A percentile compares a stretch with the other conserved stretches of the same genome.
Evolutionary conservation across 345 rosid species (phyloP).

Genomic region (Citrus glauca): DNA sequence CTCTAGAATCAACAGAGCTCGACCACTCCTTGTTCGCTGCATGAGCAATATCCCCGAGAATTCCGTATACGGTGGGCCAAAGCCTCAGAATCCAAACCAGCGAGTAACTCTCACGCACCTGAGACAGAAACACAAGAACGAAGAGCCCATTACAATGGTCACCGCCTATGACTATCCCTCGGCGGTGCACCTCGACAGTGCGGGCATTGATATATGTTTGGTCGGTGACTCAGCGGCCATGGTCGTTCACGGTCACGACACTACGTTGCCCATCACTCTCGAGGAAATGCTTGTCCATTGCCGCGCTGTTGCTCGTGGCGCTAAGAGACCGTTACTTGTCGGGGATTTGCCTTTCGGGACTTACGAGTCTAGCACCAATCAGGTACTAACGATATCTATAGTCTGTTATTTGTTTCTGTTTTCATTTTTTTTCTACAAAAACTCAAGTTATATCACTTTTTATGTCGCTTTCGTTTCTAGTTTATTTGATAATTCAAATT

Average conservation of each 20-base stretch:
- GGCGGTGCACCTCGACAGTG: constrained; percentile 75
- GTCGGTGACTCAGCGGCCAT: constrained; percentile 95
- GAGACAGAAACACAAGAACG: constrained; percentile 58
- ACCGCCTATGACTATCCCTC: constrained; percentile 91
- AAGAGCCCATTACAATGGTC: constrained; percentile 70
- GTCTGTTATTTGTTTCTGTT: background rate
- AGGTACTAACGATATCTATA: constrained; percentile 32
- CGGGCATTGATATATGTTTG: constrained; percentile 78
- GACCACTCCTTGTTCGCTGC: constrained; percentile 28
- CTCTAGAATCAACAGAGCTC: background rate
- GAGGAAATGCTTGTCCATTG: constrained; percentile 95
- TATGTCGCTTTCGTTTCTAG: background rate
- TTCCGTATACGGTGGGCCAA: constrained; percentile 81
- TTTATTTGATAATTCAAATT: too few relatives aligned
- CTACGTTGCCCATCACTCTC: constrained; percentile 84
- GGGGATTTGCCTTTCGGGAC: constrained; percentile 93
- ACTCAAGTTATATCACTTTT: too few relatives aligned
- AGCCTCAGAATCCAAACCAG: constrained; percentile 50
- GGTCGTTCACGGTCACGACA: constrained; percentile 96
- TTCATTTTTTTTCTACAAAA: too few relatives aligned
- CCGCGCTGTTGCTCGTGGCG: constrained; percentile 88
- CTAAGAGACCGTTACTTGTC: constrained; percentile 69
- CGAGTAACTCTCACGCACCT: constrained; percentile 61
- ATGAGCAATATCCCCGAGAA: constrained; percentile 81
- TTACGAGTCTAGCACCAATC: constrained; percentile 65